Evolutionary conservation across 2,329 filamentous ascomycete species (phyloP).

Genomic region (Cladosporium sp.): DNA sequence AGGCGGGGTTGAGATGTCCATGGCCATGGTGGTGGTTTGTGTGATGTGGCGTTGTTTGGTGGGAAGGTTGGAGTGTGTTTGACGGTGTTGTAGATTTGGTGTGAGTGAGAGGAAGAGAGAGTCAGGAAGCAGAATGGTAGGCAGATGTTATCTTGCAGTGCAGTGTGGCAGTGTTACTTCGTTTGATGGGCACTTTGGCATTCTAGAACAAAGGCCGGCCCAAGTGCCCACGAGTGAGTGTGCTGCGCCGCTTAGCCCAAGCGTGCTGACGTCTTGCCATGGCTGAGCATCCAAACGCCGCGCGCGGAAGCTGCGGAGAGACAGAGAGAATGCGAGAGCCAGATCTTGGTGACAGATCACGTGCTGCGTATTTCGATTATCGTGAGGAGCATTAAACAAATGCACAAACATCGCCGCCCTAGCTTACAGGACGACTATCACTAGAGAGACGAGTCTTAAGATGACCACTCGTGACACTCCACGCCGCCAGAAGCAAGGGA

Average conservation of each 20-base stretch:
- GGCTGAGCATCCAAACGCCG: constrained; percentile 9
- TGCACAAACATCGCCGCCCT: no score
- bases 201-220: not conserved
- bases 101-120: not conserved
- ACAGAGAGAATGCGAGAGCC: not conserved
- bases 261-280: not conserved
- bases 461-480: not conserved
- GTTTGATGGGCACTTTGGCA: no score
- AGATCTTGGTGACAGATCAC: not conserved
- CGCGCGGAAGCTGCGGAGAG: not conserved
- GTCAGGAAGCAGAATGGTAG: not conserved
- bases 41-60: not conserved
- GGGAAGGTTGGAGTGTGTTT: not conserved
- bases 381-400: not conserved
- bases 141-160: not conserved
- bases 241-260: constrained; percentile 4
- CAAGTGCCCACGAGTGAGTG: not conserved
- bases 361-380: not conserved
- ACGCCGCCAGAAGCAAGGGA: not conserved
- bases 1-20: constrained; percentile 27
- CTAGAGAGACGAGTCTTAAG: not conserved
- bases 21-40: constrained; percentile 18
- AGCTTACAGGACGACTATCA: no score
- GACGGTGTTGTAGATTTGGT: not conserved
- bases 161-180: constrained; percentile 2